Conservation (phyloP, 1,284 basidiomycete genomes). For the Fomitopsis palustris region DNA sequence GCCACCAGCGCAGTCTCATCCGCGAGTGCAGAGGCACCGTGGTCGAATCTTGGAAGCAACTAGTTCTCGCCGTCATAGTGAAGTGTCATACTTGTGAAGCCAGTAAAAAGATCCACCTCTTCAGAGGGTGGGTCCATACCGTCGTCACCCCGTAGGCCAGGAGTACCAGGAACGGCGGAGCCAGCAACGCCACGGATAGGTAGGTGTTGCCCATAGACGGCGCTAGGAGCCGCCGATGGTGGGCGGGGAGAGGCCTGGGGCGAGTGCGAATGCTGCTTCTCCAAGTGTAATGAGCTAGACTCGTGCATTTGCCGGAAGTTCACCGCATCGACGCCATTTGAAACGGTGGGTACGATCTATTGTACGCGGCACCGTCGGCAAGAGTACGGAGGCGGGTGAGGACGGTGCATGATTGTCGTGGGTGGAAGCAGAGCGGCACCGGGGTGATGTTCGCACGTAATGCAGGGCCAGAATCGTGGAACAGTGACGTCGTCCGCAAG, state of each 20-base stretch:
- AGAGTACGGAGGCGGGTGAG: not conserved
- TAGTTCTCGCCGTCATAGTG: slow-evolving; percentile 71
- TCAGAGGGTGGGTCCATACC: slow-evolving; percentile 40
- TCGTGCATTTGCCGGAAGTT: slow-evolving; percentile 93
- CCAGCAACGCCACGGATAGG: slow-evolving; percentile 34
- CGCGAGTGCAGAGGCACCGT: not conserved
- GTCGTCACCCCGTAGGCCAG: slow-evolving; percentile 46
- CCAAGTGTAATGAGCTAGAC: slow-evolving; percentile 86
- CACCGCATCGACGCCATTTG: slow-evolving; percentile 82
- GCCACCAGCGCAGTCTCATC: not conserved
- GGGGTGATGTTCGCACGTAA: not conserved
- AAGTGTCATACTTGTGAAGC: slow-evolving; percentile 85
- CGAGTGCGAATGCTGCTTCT: slow-evolving; percentile 40
- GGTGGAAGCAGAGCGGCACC: not conserved
- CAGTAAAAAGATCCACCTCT: slow-evolving; percentile 67
- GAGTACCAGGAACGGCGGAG: slow-evolving; percentile 35
- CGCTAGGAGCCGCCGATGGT: not conserved
- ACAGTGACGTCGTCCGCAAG: not conserved
- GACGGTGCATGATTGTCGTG: not conserved
- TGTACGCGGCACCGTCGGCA: not conserved
- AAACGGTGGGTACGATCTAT: slow-evolving; percentile 81
- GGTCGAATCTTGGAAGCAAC: not conserved
- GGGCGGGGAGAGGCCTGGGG: slow-evolving; percentile 25
- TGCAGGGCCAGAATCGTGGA: not conserved
- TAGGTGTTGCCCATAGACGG: not conserved